A percentile compares a stretch with the other conserved stretches of the same genome.
Conservation (phyloP, 108 stramenopile genomes). For the Schizochytrium sp. region DNA sequence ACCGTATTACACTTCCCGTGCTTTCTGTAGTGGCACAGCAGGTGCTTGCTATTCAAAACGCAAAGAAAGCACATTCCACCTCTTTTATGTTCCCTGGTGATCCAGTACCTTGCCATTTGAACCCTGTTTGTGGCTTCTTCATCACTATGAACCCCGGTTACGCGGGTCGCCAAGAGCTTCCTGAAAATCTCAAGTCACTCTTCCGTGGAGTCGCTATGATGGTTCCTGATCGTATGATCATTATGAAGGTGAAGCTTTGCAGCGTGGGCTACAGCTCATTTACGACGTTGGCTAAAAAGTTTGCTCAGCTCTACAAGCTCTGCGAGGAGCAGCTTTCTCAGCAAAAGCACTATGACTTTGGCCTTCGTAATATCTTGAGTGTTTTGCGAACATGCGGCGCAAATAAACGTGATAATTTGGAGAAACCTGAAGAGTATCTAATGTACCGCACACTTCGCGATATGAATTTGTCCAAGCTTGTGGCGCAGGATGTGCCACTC, state of each 20-base stretch:
- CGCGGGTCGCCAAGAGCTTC: conserved; percentile 91
- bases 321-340: conserved; percentile 89
- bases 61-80: conserved; percentile 83
- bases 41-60: conserved; percentile 89
- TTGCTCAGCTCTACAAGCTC: conserved; percentile 86
- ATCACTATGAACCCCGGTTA: conserved; percentile 96
- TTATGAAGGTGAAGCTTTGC: conserved; percentile 93
- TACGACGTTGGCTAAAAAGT: conserved; percentile 85
- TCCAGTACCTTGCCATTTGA: conserved; percentile 81
- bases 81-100: conserved; percentile 91
- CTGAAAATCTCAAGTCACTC: conserved; percentile 91
- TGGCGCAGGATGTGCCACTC: conserved; percentile 90
- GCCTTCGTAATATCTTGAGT: conserved; percentile 87
- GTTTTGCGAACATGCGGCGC: conserved; percentile 89
- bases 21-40: conserved; percentile 92
- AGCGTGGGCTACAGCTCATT: conserved; percentile 87
- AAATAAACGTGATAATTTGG: conserved; percentile 85
- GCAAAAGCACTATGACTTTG: conserved; percentile 93
- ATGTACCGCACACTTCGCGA: conserved; percentile 90
- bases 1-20: conserved; percentile 89
- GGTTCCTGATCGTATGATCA: conserved; percentile 91
- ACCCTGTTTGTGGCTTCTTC: conserved; percentile 88
- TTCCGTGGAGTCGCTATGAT: conserved; percentile 94
- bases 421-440: conserved; percentile 82
- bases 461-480: conserved; percentile 91